phyloP scores from a whole-genome alignment of 768 basidiomycete genomes.

The Cyathus striatus region DNA sequence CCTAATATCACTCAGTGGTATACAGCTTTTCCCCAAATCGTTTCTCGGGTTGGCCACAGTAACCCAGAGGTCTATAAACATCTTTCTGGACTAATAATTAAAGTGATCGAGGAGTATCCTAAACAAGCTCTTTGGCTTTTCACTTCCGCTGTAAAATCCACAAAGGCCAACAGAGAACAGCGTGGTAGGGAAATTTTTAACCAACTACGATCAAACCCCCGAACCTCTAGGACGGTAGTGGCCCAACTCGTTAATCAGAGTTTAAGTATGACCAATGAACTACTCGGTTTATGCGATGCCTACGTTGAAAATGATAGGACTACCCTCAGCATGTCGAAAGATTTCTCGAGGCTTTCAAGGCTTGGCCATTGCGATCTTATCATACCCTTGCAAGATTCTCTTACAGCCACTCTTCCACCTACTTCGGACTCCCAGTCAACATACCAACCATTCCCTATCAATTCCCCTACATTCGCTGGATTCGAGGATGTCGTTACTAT shows the following conservation, averaged over 20 bases:
- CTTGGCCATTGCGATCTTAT: constrained; percentile 68
- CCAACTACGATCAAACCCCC: constrained; percentile 48
- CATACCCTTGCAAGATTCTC: constrained; percentile 88
- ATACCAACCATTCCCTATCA: constrained; percentile 77
- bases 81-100: constrained; percentile 61
- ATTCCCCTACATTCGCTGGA: constrained; percentile 72
- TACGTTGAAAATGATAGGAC: constrained; percentile 34
- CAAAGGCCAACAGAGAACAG: constrained; percentile 49
- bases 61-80: constrained; percentile 55
- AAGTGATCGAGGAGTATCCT: constrained; percentile 79
- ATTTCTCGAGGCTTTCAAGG: constrained; percentile 50
- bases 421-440: constrained; percentile 52
- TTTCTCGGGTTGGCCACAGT: constrained; percentile 83
- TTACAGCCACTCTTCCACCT: constrained; percentile 86
- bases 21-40: constrained; percentile 94
- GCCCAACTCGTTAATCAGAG: constrained; percentile 49
- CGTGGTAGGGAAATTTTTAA: constrained; percentile 59
- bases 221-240: constrained; percentile 34
- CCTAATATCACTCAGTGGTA: constrained; percentile 94
- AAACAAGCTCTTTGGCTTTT: constrained; percentile 93
- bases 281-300: constrained; percentile 63
- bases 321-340: constrained; percentile 43
- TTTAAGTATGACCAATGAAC: constrained; percentile 59
- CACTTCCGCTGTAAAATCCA: constrained; percentile 83
- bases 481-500: constrained; percentile 82